Evolutionary conservation across 2,329 filamentous ascomycete species (phyloP), one percentile per base, ranked within the genome.

Genomic region (Dothideomycetes sp.): DNA sequence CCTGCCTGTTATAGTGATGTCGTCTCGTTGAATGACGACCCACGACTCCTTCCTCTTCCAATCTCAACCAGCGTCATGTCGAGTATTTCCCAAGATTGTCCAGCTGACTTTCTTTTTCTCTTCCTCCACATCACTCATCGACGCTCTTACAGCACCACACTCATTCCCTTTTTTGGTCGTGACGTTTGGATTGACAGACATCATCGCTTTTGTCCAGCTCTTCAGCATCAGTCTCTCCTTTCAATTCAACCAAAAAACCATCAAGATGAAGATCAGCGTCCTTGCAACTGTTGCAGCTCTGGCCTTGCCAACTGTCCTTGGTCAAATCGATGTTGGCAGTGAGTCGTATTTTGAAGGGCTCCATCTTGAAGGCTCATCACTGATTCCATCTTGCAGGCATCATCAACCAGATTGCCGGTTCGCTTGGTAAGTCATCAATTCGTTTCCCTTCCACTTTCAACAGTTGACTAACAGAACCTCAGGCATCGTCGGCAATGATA

Each of bases 251-350:
- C 31, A 30, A 35, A 12, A 35, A 11, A 12, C 18, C 32, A 11
- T 14, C 36, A 39, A 22, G 12, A 42, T 45, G 38, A 42, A 42
- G 40, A 11, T 45, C 36, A 29, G 19, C 15, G 10, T 39, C 33
- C 24, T 38, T 8, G 24, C 31, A 19, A 31, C 38, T 18, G 18
- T 37, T 31, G 30, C 34, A 16, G 42, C 38, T 31, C 19, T 38
- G 34, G 31, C 39, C 30, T 19, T 32, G 11, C 24, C 37, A 17
- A 19, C 38, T 19, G 27, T 40, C 42, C 15, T 18, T 5, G 38
- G 12, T 5, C 34, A 41, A 33, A 19, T 39, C 27, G 36, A 12
- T 18, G 11, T 19, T n/a, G 33, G 31, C 31, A 18, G 29, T 39
- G 16, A 32, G 31, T 34, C 34, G 8, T 17, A 15, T 5, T 24